phyloP scores from a whole-genome alignment of 176 grass and related monocot genomes.

The Rhipidocladum racemiflorum region DNA sequence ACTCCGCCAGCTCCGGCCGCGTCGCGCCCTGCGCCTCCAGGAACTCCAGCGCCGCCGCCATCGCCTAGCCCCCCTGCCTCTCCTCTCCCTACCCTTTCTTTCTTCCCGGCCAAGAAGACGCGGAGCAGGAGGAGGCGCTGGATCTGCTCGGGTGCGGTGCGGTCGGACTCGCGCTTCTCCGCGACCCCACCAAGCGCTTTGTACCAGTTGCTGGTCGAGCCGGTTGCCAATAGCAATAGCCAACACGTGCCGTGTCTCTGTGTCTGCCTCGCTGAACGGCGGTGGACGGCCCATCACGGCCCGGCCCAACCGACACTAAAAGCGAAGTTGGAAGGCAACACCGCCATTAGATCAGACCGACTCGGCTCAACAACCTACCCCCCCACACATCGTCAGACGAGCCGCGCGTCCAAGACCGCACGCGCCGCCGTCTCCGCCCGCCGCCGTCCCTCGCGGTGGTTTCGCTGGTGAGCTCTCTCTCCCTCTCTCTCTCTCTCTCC shows the following conservation, averaged over 20 bases:
- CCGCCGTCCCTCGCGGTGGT: not conserved
- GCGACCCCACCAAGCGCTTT: not conserved
- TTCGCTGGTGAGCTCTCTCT: not conserved
- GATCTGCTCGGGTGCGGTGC: not conserved
- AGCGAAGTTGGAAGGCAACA: not conserved
- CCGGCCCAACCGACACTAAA: not conserved
- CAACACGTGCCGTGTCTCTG: not conserved
- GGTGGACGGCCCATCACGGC: not conserved
- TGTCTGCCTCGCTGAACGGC: not conserved
- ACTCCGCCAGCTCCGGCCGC: constrained; percentile 69
- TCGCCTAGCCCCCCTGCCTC: not conserved
- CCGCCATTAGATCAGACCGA: not conserved
- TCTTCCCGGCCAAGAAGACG: constrained; percentile 37
- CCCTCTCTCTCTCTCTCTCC: not conserved
- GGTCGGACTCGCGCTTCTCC: not conserved
- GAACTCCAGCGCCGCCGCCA: constrained; percentile 58
- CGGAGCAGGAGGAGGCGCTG: not conserved
- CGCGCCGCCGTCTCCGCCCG: not conserved
- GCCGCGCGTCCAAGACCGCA: not conserved
- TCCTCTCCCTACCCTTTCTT: not conserved
- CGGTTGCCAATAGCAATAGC: not conserved
- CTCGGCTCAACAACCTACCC: not conserved
- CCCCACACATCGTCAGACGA: not conserved
- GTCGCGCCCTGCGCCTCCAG: constrained; percentile 65
- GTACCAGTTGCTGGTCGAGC: not conserved